Evolutionary conservation across 139 green algal genomes (phyloP), one percentile per base, ranked within the genome.

Genomic region (Nannochloris sp.): DNA sequence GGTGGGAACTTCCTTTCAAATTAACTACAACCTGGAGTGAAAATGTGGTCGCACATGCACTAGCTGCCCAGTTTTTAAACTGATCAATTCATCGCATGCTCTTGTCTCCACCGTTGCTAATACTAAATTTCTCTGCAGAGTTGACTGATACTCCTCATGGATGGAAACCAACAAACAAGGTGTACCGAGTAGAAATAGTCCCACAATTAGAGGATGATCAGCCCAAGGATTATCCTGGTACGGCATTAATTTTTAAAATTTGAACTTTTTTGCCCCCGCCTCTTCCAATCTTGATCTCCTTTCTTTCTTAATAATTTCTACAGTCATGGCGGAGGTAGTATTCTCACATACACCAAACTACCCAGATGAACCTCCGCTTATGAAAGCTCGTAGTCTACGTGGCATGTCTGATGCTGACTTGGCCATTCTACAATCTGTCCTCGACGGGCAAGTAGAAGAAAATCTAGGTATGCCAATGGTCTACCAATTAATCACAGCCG

Each of bases 361-460:
- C 46, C 79, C 76, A 3, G 76, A 84, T 36, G 76, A 75, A 25
- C 31, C 76, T 47, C 79, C 79, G 14, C 60, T 81, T 25, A 36
- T 81, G 24, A 84, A 83, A 65, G 63, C 69, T 23, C 60, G 82
- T 53, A 85, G 76, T 38, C 65, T 87, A 39, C 69, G 74, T 3
- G 85, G 85, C 15, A 70, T 96, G 3, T 82, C 61, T 45, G 80
- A 89, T 15, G 74, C 72, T 0, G 84, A 95, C 34, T 61, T 95
- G 4, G 73, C 56, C 4, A 58, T 48, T 8, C 71, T 81, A 23
- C 76, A 70, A 15, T 53, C 23, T 0, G 33, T 76, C 29, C 23
- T 90, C 30, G 58, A 83, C 4, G 61, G 68, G 15, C 35, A 67
- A 5, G 70, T 85, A 8, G 55, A 84, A 34, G 77, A 72, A 6